Evolutionary conservation across 495 filamentous ascomycete genomes (phyloP).

Genomic region (Daldinia vernicosa): DNA sequence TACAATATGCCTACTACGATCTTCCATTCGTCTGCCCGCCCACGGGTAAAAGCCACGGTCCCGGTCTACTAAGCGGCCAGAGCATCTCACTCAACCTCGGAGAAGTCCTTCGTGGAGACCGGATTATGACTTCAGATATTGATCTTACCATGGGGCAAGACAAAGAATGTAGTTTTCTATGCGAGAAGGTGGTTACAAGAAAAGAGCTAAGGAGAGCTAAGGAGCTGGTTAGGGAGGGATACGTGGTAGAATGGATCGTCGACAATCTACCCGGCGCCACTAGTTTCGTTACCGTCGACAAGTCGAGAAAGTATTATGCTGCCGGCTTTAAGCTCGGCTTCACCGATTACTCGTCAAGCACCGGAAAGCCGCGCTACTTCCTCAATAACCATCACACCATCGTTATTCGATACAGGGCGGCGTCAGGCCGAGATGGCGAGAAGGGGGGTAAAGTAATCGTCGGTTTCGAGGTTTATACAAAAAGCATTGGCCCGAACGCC

Average conservation of each 20-base stretch:
- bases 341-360: conserved; percentile 68
- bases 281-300: conserved; percentile 90
- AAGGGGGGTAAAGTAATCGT: conserved; percentile 84
- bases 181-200: conserved; percentile 70
- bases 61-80: conserved; percentile 79
- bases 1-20: conserved; percentile 94
- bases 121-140: conserved; percentile 90
- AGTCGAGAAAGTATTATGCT: conserved; percentile 88
- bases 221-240: conserved; percentile 80
- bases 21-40: conserved; percentile 92
- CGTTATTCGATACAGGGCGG: conserved; percentile 82
- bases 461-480: conserved; percentile 92
- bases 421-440: conserved; percentile 71
- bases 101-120: conserved; percentile 89
- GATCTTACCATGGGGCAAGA: conserved; percentile 84
- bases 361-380: conserved; percentile 73
- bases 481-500: conserved; percentile 75
- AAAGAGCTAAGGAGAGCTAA: conserved; percentile 74
- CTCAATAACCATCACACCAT: conserved; percentile 94
- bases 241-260: conserved; percentile 95
- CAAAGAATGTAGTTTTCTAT: conserved; percentile 78
- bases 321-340: conserved; percentile 95
- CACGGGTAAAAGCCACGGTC: conserved; percentile 71
- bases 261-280: conserved; percentile 95
- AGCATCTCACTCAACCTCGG: conserved; percentile 90